A percentile compares a stretch with the other conserved stretches of the same genome.
Conservation (phyloP, 805 yeast genomes). For the Monosporozyma aquatica region DNA sequence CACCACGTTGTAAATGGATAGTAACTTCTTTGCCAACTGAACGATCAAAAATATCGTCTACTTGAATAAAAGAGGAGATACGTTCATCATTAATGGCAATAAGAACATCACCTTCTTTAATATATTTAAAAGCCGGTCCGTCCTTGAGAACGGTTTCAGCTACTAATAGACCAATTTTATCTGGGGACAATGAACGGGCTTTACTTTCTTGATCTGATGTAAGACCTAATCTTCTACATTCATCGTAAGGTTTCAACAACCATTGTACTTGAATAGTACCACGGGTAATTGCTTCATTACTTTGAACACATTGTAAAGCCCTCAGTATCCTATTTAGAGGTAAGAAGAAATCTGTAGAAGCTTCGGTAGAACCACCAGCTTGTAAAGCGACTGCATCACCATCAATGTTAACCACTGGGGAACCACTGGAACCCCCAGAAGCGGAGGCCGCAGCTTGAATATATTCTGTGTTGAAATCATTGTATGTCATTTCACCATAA, state of each 20-base stretch:
- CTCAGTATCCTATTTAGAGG: constrained; percentile 79
- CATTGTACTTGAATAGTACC: constrained; percentile 92
- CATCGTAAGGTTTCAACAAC: constrained; percentile 79
- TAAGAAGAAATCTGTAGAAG: constrained; percentile 86
- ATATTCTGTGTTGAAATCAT: constrained; percentile 89
- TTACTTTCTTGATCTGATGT: constrained; percentile 60
- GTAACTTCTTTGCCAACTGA: constrained; percentile 51
- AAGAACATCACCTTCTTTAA: constrained; percentile 81
- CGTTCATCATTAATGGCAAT: constrained; percentile 58
- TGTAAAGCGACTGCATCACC: constrained; percentile 86
- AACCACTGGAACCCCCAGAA: constrained; percentile 91
- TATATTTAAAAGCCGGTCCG: constrained; percentile 68
- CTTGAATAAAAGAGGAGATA: constrained; percentile 62
- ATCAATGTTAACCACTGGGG: constrained; percentile 87
- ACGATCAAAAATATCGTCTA: constrained; percentile 76
- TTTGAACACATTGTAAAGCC: constrained; percentile 68
- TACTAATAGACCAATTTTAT: constrained; percentile 69
- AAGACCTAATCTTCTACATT: constrained; percentile 80
- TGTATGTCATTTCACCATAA: constrained; percentile 78
- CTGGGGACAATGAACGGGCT: constrained; percentile 64
- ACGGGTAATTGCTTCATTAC: constrained; percentile 52
- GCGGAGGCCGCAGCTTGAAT: constrained; percentile 96
- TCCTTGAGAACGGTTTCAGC: constrained; percentile 74
- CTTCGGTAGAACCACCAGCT: constrained; percentile 88
- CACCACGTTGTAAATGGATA: constrained; percentile 65